These are phyloP conservation scores for Candida sonorensis DNA, from an alignment of 805 yeast genomes.

Conservation along the genomic window DNA sequence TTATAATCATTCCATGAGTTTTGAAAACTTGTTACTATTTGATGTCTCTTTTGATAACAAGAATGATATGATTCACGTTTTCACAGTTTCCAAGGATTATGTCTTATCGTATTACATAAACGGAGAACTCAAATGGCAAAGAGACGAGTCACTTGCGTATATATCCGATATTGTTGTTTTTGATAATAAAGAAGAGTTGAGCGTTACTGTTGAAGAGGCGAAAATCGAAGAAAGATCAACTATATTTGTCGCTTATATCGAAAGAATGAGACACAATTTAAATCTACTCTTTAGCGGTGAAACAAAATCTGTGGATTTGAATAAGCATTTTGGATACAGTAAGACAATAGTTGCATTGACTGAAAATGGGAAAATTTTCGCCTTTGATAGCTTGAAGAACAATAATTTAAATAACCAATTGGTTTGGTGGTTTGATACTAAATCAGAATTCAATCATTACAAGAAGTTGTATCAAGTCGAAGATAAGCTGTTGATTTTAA, in stretches of 20 bases:
- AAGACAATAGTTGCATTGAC: slow-evolving; percentile 38
- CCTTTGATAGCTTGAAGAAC: slow-evolving; percentile 35
- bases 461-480: slow-evolving; percentile 5
- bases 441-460: background rate
- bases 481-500: slow-evolving; percentile 4
- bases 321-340: slow-evolving; percentile 37
- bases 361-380: slow-evolving; percentile 33
- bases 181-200: slow-evolving; percentile 17
- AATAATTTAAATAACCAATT: slow-evolving; percentile 3
- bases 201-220: slow-evolving; percentile 23
- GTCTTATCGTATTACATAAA: slow-evolving; percentile 13
- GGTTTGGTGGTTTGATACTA: slow-evolving; percentile 31
- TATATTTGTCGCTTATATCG: slow-evolving; percentile 26
- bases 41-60: too few relatives aligned
- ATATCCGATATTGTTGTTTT: slow-evolving; percentile 30
- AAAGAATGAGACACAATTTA: slow-evolving; percentile 26
- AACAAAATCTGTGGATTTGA: slow-evolving; percentile 11
- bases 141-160: slow-evolving; percentile 37
- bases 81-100: slow-evolving; percentile 8
- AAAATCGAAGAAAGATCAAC: slow-evolving; percentile 23
- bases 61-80: too few relatives aligned
- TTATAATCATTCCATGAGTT: slow-evolving; percentile 10
- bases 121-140: slow-evolving; percentile 30
- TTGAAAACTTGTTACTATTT: slow-evolving; percentile 11
- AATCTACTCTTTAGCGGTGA: slow-evolving; percentile 9